Evolutionary conservation across 148 eudicot species (phyloP).

Genomic region (Talinum fruticosum): DNA sequence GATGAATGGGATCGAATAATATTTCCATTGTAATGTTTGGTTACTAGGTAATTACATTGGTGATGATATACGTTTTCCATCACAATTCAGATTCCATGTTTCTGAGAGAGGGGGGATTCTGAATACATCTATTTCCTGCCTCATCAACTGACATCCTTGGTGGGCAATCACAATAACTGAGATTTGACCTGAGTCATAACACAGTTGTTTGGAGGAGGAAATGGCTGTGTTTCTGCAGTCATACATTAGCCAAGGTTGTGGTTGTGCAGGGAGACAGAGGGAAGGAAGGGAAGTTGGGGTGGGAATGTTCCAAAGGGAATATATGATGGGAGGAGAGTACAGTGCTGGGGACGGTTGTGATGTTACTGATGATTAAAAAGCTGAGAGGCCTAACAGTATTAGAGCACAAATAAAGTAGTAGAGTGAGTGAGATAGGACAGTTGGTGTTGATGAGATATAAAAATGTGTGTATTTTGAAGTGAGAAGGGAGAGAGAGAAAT

Average conservation of each 20-base stretch:
- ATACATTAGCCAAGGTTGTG: not conserved
- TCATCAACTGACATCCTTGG: too few relatives aligned
- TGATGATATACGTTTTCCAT: not conserved
- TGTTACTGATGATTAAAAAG: not conserved
- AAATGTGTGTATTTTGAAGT: too few relatives aligned
- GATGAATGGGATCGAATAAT: not conserved
- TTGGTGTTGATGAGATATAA: too few relatives aligned
- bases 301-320: not conserved
- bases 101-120: not conserved
- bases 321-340: too few relatives aligned
- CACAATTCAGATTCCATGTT: not conserved
- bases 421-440: not conserved
- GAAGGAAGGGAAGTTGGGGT: not conserved
- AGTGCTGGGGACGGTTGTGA: not conserved
- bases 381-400: not conserved
- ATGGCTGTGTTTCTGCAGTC: not conserved
- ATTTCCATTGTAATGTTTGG: not conserved
- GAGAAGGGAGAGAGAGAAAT: not conserved
- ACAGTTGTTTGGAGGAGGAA: too few relatives aligned
- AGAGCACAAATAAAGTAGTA: not conserved
- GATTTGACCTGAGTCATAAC: too few relatives aligned
- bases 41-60: not conserved
- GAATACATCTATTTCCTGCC: too few relatives aligned
- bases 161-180: too few relatives aligned
- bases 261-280: not conserved